A percentile compares a stretch with the other conserved stretches of the same genome.
Evolutionary conservation across 2,329 filamentous ascomycete genomes (phyloP).

Genomic region (Phialemoniopsis sp.): DNA sequence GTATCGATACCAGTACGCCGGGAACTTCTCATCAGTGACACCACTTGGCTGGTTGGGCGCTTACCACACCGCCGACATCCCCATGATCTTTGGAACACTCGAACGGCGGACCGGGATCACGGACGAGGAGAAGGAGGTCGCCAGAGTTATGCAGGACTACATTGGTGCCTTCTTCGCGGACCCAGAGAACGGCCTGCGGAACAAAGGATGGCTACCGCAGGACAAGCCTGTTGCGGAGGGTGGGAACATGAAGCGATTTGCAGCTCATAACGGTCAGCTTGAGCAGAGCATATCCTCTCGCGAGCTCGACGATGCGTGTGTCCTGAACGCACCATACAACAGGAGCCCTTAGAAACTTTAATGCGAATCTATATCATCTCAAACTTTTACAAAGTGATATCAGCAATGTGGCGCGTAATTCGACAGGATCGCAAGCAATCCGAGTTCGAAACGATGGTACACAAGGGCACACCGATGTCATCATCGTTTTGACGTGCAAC

Average conservation of each 20-base stretch:
- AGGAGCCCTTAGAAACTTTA: slow-evolving; percentile 8
- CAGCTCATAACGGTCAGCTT: slow-evolving; percentile 2
- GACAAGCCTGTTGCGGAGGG: slow-evolving; percentile 5
- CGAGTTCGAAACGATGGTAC: no score
- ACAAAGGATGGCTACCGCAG: slow-evolving; percentile 14
- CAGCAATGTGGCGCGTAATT: no score
- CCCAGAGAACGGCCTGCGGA: slow-evolving; percentile 11
- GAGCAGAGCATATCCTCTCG: slow-evolving; percentile 8
- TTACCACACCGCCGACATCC: slow-evolving; percentile 6
- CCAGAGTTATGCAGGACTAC: slow-evolving; percentile 17
- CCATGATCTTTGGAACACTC: slow-evolving; percentile 6
- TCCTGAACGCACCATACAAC: slow-evolving; percentile 9
- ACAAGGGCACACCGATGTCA: no score
- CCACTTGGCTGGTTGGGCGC: slow-evolving; percentile 17
- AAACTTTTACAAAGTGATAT: no score
- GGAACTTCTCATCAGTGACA: slow-evolving; percentile 32
- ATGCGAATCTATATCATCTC: no score
- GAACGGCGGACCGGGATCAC: background rate
- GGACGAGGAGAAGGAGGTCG: slow-evolving; percentile 11
- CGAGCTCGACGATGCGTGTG: slow-evolving; percentile 12
- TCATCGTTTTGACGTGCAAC: no score
- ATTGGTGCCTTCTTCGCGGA: slow-evolving; percentile 15
- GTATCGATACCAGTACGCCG: slow-evolving; percentile 34
- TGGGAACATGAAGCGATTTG: slow-evolving; percentile 12
- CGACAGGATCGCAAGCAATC: no score